Evolutionary conservation across 257 asterid species (phyloP), one percentile per base, ranked within the genome.

Genomic region (Petrea volubilis): DNA sequence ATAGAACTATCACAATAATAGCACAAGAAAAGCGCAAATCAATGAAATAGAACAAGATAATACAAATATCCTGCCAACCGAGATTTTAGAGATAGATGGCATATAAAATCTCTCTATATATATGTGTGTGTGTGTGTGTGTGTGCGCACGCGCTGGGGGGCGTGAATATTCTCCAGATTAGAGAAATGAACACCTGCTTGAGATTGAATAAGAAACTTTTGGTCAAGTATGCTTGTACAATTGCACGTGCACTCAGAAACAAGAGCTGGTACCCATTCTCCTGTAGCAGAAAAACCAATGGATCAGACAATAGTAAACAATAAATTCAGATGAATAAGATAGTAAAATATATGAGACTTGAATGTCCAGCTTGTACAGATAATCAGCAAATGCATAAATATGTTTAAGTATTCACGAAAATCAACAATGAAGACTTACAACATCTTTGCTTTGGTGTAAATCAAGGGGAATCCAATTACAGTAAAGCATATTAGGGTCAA

Each of bases 171-270:
- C 38, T 27, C 38, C 20, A 55, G 11, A 10, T 24, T 57, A 57
- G 46, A 46, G 52, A 10, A 57, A 20, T 55, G 2, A 55, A 72
- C 7, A 90, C 96, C 96, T 90, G 96, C 78, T 87, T 90, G 62
- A 90, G 87, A 78, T 87, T 90, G 80, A 85, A 74, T 28, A 87
- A 81, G 63, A 90, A 90, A 73, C 86, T 87, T 63, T 81, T 85
- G 7, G 96, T 87, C 72, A 90, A 83, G 84, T 90, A 87, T 34
- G 95, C 84, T 83, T 90, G 96, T 73, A 87, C 95, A 49, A 90
- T 90, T 73, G 96, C 92, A 8, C 96, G 95, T 63, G 96, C 95
- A 20, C 50, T 36, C 17, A 34, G 9, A 33, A 60, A 60, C 4
- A 60, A 60, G 66, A 90, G 86, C 83, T 87, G 96, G 76, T 87